Evolutionary conservation across 345 rosid genomes (phyloP).

Genomic region (Linum trigynum): DNA sequence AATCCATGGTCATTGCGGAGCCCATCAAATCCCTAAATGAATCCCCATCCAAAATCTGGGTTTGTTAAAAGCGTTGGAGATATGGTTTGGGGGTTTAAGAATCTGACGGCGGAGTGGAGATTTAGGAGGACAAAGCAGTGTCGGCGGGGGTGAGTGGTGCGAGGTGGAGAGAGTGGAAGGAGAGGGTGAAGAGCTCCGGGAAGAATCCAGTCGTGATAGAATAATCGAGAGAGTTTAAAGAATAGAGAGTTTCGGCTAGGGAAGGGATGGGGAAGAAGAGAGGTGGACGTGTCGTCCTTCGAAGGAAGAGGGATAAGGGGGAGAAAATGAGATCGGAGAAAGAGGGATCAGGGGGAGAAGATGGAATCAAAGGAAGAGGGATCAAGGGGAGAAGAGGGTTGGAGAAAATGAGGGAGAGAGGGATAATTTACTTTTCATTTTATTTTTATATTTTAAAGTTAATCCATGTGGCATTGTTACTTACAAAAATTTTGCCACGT

Average conservation of each 20-base stretch:
- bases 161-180: too few species aligned
- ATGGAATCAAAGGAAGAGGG: too few species aligned
- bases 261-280: slow-evolving; percentile 2
- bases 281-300: neutral
- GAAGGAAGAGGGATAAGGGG: neutral
- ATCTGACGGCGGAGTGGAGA: neutral
- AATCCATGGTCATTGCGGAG: too few species aligned
- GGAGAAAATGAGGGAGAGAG: slow-evolving; percentile 2
- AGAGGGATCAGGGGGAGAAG: slow-evolving; percentile 1
- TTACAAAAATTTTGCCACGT: too few species aligned
- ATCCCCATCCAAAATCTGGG: too few species aligned
- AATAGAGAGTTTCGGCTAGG: neutral
- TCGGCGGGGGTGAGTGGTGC: too few species aligned
- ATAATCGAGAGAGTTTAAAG: too few species aligned
- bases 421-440: neutral
- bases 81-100: too few species aligned
- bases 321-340: neutral
- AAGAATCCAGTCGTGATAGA: neutral
- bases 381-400: neutral
- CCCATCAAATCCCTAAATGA: too few species aligned
- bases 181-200: neutral
- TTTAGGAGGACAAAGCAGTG: neutral
- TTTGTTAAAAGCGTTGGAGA: too few species aligned
- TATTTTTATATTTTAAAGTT: too few species aligned
- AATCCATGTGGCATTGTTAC: too few species aligned